Conservation (phyloP, 2,329 filamentous ascomycete species). For the Didymella keratinophila region DNA sequence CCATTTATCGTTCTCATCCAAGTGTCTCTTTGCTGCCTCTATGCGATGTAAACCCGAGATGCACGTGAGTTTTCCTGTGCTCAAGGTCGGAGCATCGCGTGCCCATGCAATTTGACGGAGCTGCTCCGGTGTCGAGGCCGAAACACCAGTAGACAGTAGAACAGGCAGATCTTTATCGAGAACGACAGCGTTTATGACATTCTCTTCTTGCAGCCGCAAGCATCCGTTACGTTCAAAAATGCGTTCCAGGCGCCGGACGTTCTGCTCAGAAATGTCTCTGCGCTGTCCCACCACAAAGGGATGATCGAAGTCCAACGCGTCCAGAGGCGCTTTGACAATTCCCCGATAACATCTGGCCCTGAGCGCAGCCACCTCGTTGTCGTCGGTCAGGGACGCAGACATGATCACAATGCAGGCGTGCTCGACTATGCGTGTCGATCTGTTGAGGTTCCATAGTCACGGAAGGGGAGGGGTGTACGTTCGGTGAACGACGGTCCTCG, state of each 20-base stretch:
- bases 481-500: not conserved
- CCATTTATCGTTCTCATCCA: constrained; percentile 34
- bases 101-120: constrained; percentile 15
- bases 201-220: constrained; percentile 26
- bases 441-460: not conserved
- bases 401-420: not conserved
- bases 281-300: not conserved
- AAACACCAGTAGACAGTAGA: constrained; percentile 14
- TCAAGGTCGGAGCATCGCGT: constrained; percentile 21
- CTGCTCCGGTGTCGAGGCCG: constrained; percentile 9
- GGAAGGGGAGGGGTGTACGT: not conserved
- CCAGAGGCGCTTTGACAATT: not conserved
- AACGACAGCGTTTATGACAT: constrained; percentile 30
- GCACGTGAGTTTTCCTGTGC: constrained; percentile 23
- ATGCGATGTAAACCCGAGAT: constrained; percentile 28
- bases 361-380: not conserved
- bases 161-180: constrained; percentile 16
- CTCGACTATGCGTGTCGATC: not conserved
- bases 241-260: not conserved
- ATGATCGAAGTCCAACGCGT: not conserved
- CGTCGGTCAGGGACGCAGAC: not conserved
- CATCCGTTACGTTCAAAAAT: constrained; percentile 9
- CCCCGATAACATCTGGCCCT: not conserved
- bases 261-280: not conserved
- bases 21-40: constrained; percentile 20